Evolutionary conservation across 768 basidiomycete genomes (phyloP).

Genomic region (Nidularia sp.): DNA sequence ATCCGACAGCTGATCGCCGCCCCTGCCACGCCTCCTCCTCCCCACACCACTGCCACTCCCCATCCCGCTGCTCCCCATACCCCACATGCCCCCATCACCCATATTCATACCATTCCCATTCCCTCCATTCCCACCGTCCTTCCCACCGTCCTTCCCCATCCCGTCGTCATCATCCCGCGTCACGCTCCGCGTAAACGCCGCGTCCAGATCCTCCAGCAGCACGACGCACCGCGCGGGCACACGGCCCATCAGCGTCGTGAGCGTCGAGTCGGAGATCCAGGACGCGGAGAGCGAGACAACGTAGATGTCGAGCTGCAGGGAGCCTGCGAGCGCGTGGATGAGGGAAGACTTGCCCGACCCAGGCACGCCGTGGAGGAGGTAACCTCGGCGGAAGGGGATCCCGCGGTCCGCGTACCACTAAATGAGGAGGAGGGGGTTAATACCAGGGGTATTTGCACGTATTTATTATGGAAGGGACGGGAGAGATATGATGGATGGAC

Average conservation of each 20-base stretch:
- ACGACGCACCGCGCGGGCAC: conserved; percentile 85
- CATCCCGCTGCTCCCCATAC: conserved; percentile 9
- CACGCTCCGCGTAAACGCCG: conserved; percentile 78
- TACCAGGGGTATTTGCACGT: background rate
- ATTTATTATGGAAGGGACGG: background rate
- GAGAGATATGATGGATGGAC: background rate
- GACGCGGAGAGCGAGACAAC: conserved; percentile 83
- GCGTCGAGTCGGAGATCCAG: conserved; percentile 85
- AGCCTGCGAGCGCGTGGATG: conserved; percentile 84
- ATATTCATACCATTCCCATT: conserved; percentile 22
- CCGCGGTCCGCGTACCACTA: conserved; percentile 96
- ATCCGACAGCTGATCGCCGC: conserved; percentile 60
- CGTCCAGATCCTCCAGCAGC: conserved; percentile 87
- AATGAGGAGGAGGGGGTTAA: background rate
- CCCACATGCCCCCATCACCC: background rate
- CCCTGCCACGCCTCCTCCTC: conserved; percentile 28
- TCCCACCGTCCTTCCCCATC: conserved; percentile 39
- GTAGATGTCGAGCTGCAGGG: conserved; percentile 88
- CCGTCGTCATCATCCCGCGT: conserved; percentile 52
- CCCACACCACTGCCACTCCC: conserved; percentile 1
- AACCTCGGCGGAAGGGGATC: conserved; percentile 87
- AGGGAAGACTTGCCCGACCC: conserved; percentile 86
- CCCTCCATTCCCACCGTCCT: conserved; percentile 27
- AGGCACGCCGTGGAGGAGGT: conserved; percentile 79
- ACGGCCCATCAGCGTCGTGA: conserved; percentile 82